Percentiles rank a stretch among this genome's conserved stretches.
Conservation (phyloP, 1,284 basidiomycete species). For the Coniferiporia sulphurascens region DNA sequence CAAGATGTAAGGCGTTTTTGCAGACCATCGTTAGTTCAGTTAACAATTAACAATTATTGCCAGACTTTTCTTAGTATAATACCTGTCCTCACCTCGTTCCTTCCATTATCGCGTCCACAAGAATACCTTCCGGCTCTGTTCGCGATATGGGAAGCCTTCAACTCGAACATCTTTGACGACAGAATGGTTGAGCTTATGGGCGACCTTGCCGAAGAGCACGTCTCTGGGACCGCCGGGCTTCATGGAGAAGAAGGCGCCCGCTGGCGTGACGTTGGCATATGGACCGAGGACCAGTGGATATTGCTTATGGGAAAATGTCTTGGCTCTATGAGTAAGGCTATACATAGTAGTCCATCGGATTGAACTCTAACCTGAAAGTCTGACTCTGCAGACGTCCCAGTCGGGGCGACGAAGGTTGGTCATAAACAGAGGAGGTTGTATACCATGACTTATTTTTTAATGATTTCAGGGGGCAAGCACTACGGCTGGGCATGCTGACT, state of each 20-base stretch:
- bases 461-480: conserved; percentile 44
- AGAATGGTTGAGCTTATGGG: conserved; percentile 81
- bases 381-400: conserved; percentile 4
- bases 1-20: conserved; percentile 44
- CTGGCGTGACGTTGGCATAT: conserved; percentile 85
- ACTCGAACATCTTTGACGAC: conserved; percentile 77
- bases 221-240: conserved; percentile 52
- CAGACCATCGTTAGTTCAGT: not conserved
- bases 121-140: conserved; percentile 73
- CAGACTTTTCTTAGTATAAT: conserved; percentile 64
- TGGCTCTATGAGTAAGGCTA: conserved; percentile 75
- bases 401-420: conserved; percentile 59
- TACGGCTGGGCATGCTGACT: conserved; percentile 67
- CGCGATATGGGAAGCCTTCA: conserved; percentile 83
- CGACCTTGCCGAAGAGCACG: conserved; percentile 72
- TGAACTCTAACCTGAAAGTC: conserved; percentile 74
- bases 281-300: conserved; percentile 83
- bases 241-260: conserved; percentile 48
- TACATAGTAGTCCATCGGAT: not conserved
- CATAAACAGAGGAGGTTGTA: not conserved
- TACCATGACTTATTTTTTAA: conserved; percentile 26
- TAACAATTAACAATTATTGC: conserved; percentile 9
- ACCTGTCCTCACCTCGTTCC: conserved; percentile 70
- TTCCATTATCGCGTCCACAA: conserved; percentile 65
- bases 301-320: conserved; percentile 85